phyloP scores from a whole-genome alignment of 1,284 basidiomycete genomes.

The Sutorius eximius region DNA sequence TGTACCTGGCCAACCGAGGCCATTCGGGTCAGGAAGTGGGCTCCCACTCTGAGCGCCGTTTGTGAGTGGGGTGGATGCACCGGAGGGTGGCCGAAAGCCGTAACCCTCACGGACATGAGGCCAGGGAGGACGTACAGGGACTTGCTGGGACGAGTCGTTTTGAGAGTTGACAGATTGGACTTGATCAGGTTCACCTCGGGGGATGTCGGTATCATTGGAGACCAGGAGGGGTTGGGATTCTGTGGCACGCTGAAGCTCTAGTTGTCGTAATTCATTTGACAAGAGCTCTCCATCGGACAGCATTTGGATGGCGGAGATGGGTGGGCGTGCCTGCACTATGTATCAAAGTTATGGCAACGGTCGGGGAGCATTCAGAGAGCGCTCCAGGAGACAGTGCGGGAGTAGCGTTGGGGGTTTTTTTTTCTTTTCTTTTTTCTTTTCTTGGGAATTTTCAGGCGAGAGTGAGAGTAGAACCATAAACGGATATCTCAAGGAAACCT shows the following conservation, averaged over 20 bases:
- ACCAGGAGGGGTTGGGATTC: conserved; percentile 1
- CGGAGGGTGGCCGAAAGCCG: conserved; percentile 74
- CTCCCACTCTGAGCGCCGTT: conserved; percentile 29
- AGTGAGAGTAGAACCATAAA: conserved; percentile 12
- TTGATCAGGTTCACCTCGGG: conserved; percentile 5
- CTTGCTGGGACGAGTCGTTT: conserved; percentile 16
- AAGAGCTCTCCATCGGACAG: conserved; percentile 25
- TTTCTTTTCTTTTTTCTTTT: not conserved
- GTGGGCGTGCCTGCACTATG: not conserved
- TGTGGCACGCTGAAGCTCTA: conserved; percentile 11
- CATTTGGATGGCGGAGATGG: conserved; percentile 15
- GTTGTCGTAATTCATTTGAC: conserved; percentile 26
- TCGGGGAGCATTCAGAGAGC: not conserved
- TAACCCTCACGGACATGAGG: conserved; percentile 68
- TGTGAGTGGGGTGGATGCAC: conserved; percentile 60
- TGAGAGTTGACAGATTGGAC: not conserved
- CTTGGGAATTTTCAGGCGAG: not conserved
- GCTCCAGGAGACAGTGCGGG: not conserved
- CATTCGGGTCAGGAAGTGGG: conserved; percentile 80
- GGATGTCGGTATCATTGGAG: conserved; percentile 10
- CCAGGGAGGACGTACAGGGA: conserved; percentile 17
- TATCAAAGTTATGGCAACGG: not conserved
- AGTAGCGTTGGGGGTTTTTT: not conserved
- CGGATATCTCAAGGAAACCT: conserved; percentile 28
- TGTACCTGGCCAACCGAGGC: conserved; percentile 92